Evolutionary conservation across 1,139 yeast species (phyloP).

Genomic region (Debaryomycetaceae sp.): DNA sequence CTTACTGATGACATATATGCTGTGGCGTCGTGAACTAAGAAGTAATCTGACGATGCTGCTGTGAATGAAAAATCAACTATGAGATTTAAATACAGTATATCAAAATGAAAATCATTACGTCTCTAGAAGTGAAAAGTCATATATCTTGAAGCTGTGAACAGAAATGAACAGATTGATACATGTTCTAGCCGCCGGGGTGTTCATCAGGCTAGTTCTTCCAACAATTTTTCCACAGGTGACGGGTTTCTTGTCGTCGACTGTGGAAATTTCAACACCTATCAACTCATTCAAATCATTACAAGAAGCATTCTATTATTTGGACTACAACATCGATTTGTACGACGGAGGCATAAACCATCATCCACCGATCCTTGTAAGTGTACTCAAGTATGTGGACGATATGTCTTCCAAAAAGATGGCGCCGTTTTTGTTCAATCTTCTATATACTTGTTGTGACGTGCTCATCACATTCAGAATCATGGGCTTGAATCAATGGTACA

Average conservation of each 20-base stretch:
- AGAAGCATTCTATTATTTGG: constrained; percentile 74
- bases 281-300: constrained; percentile 62
- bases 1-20: constrained; percentile 17
- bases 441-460: constrained; percentile 42
- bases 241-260: constrained; percentile 33
- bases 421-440: constrained; percentile 20
- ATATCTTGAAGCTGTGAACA: neutral
- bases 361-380: constrained; percentile 63
- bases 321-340: constrained; percentile 64
- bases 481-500: constrained; percentile 36
- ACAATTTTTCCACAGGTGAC: constrained; percentile 31
- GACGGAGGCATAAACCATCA: constrained; percentile 87
- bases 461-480: constrained; percentile 42
- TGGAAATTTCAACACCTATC: constrained; percentile 78
- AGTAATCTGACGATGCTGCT: neutral
- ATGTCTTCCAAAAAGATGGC: constrained; percentile 21
- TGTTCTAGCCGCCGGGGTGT: constrained; percentile 28
- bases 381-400: constrained; percentile 38
- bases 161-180: constrained; percentile 19
- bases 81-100: neutral
- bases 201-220: constrained; percentile 31
- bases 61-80: neutral
- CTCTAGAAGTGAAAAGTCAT: neutral
- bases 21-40: neutral
- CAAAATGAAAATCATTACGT: neutral